A percentile compares a stretch with the other conserved stretches of the same genome.
phyloP scores from a whole-genome alignment of 2,329 filamentous ascomycete species.

The Alternaria atra region DNA sequence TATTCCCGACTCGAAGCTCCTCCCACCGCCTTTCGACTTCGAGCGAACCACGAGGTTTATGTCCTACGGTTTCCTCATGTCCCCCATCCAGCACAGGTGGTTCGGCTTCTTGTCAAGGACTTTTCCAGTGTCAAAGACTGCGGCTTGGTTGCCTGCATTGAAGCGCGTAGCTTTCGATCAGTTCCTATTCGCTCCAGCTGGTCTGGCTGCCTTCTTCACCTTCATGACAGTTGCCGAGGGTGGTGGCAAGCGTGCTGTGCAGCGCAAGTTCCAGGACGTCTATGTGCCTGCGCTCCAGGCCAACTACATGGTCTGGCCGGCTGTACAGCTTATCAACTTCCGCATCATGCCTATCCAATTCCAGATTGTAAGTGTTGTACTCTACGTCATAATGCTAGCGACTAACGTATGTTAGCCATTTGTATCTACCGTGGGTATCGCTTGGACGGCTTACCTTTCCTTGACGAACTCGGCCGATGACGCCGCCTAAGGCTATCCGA shows the following conservation, averaged over 20 bases:
- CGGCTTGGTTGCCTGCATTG: constrained; percentile 76
- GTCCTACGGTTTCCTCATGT: constrained; percentile 97
- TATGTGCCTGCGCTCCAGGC: constrained; percentile 94
- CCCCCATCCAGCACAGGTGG: constrained; percentile 94
- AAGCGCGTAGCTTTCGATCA: constrained; percentile 95
- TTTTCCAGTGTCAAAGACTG: constrained; percentile 83
- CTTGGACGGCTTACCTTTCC: constrained; percentile 96
- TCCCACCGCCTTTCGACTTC: constrained; percentile 91
- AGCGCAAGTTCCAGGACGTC: constrained; percentile 88
- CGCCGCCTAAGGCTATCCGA: constrained; percentile 41
- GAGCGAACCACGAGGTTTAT: constrained; percentile 94
- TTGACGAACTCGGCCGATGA: constrained; percentile 88
- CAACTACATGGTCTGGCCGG: constrained; percentile 94
- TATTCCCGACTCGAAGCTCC: constrained; percentile 67
- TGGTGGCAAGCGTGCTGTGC: constrained; percentile 80
- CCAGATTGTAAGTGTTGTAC: constrained; percentile 78
- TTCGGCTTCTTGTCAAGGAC: constrained; percentile 82
- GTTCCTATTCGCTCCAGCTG: constrained; percentile 88
- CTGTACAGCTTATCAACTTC: constrained; percentile 97
- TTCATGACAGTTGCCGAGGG: constrained; percentile 97
- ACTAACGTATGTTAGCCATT: constrained; percentile 72
- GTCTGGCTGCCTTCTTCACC: constrained; percentile 88
- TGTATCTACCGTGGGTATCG: constrained; percentile 93
- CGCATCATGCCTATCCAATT: constrained; percentile 93
- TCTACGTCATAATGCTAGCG: neutral